Evolutionary conservation across 352 stramenopile genomes (phyloP).

Genomic region (Phytophthora sansomeana): DNA sequence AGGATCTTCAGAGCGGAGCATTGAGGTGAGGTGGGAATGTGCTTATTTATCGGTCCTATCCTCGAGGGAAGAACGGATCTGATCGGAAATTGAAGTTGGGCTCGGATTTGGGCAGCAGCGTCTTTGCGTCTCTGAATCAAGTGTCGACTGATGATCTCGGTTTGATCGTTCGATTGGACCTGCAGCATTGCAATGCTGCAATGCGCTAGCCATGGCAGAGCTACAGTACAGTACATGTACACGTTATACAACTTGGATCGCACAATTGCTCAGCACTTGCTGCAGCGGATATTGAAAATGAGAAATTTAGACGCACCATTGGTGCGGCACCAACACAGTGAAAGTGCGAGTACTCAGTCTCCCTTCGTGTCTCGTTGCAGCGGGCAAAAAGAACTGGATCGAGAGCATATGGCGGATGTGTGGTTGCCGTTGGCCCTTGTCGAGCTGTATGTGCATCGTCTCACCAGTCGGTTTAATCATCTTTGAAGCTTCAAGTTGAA

Average conservation of each 20-base stretch:
- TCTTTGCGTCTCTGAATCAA: constrained; percentile 13
- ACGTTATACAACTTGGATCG: neutral
- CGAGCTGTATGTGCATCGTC: neutral
- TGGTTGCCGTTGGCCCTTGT: constrained; percentile 6
- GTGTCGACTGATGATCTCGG: neutral
- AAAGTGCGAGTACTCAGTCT: too few relatives aligned
- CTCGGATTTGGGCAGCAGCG: neutral
- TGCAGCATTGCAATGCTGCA: neutral
- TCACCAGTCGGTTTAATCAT: constrained; percentile 10
- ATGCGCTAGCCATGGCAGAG: neutral
- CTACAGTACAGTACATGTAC: neutral
- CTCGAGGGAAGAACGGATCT: neutral
- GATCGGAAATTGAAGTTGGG: constrained; percentile 11
- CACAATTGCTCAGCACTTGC: neutral
- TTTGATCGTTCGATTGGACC: neutral
- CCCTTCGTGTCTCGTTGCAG: too few relatives aligned
- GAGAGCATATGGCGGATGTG: constrained; percentile 13
- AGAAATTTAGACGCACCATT: too few relatives aligned
- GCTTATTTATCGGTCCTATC: neutral
- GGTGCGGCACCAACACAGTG: too few relatives aligned
- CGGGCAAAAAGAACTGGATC: neutral
- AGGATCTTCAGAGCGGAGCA: neutral
- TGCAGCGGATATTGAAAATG: too few relatives aligned
- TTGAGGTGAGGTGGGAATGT: neutral
- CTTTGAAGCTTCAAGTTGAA: constrained; percentile 12